Percentiles rank a stretch among this genome's conserved stretches.
Conservation (phyloP, 1,284 basidiomycete species). For the Cryptococcus depauperatus region DNA sequence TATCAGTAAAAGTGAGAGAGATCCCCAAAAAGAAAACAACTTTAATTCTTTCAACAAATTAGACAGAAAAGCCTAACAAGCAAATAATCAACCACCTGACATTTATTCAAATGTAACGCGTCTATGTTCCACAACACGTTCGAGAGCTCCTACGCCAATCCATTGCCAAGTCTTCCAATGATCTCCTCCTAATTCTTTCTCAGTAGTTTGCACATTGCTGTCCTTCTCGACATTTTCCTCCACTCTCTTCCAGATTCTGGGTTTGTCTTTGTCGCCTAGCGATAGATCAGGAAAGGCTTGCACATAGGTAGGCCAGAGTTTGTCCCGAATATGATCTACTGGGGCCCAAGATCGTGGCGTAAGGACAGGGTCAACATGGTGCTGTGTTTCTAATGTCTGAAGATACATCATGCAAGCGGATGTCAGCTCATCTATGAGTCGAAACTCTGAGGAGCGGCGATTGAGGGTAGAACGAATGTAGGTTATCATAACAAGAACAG, state of each 20-base stretch:
- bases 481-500: slow-evolving; percentile 36
- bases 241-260: slow-evolving; percentile 76
- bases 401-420: slow-evolving; percentile 70
- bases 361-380: slow-evolving; percentile 74
- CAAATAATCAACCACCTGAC: background rate
- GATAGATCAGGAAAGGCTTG: slow-evolving; percentile 55
- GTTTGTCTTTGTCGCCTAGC: slow-evolving; percentile 18
- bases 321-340: slow-evolving; percentile 82
- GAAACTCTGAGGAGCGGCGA: slow-evolving; percentile 50
- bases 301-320: slow-evolving; percentile 74
- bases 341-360: slow-evolving; percentile 73
- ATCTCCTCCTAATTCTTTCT: slow-evolving; percentile 78
- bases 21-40: no score
- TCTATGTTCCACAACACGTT: slow-evolving; percentile 8
- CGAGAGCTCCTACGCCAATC: slow-evolving; percentile 35
- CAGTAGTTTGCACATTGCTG: slow-evolving; percentile 80
- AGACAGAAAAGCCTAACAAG: no score
- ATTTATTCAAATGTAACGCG: slow-evolving; percentile 22
- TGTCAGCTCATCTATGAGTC: slow-evolving; percentile 66
- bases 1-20: no score
- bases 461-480: slow-evolving; percentile 24
- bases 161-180: slow-evolving; percentile 52
- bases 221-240: slow-evolving; percentile 85
- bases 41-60: no score
- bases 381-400: slow-evolving; percentile 74